These are phyloP conservation scores for Ophiostoma angusticollis DNA, from an alignment of 2,329 filamentous ascomycete genomes.

Conservation along the genomic window DNA sequence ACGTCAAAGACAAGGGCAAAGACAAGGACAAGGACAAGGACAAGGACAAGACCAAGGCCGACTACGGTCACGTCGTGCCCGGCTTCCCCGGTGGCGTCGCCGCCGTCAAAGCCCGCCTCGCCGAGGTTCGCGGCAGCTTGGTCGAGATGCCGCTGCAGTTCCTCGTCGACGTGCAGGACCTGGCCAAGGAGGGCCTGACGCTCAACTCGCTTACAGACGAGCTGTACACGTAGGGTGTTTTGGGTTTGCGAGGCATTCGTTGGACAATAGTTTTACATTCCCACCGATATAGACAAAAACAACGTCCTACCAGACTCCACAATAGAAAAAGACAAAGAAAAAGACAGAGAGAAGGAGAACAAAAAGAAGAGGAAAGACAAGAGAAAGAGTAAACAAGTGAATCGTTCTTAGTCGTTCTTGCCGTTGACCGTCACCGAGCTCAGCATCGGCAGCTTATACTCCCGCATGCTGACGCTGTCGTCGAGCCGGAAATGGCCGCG, in stretches of 20 bases:
- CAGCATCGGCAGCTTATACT: conserved; percentile 53
- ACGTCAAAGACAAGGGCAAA: conserved; percentile 25
- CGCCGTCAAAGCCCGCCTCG: conserved; percentile 57
- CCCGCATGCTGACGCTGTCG: conserved; percentile 35
- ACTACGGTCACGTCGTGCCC: conserved; percentile 77
- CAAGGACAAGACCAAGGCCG: conserved; percentile 42
- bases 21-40: conserved; percentile 26
- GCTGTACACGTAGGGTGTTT: conserved; percentile 57
- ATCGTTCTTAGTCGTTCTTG: conserved; percentile 40
- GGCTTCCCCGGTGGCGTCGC: conserved; percentile 61
- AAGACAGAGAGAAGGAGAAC: too few relatives aligned
- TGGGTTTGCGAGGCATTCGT: too few relatives aligned
- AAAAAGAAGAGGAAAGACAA: too few relatives aligned
- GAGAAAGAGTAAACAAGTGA: too few relatives aligned
- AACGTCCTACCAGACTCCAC: too few relatives aligned
- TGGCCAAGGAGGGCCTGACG: conserved; percentile 68
- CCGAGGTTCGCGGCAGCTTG: conserved; percentile 53
- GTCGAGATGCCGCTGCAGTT: conserved; percentile 91
- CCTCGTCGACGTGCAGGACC: conserved; percentile 66
- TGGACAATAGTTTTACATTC: too few relatives aligned
- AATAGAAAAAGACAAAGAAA: too few relatives aligned
- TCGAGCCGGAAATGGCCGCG: conserved; percentile 52
- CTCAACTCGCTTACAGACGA: conserved; percentile 61
- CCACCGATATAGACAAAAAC: too few relatives aligned
- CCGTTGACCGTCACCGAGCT: conserved; percentile 29